phyloP scores from a whole-genome alignment of 2,329 filamentous ascomycete species.

The Chaetomium sp. region DNA sequence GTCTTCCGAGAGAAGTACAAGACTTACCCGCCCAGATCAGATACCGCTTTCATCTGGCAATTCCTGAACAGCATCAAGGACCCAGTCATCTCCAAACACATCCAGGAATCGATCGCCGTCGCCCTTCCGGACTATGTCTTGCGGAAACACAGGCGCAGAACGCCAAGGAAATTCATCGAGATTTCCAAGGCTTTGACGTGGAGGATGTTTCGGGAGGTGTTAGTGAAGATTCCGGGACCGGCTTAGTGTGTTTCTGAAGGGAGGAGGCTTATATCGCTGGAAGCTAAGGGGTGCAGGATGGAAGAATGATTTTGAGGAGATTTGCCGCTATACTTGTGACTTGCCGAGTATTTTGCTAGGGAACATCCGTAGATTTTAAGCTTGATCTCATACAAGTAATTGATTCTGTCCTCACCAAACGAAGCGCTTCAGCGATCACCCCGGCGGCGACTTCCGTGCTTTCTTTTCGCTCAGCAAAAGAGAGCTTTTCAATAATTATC shows the following conservation, averaged over 20 bases:
- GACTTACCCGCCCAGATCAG: slow-evolving; percentile 10
- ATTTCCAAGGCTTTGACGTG: slow-evolving; percentile 16
- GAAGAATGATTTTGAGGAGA: not conserved
- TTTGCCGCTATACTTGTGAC: not conserved
- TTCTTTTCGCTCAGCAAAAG: too few species aligned
- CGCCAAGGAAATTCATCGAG: slow-evolving; percentile 4
- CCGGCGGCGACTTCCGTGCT: too few species aligned
- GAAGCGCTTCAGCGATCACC: too few species aligned
- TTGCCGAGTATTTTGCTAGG: not conserved
- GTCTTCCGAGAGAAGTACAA: slow-evolving; percentile 16
- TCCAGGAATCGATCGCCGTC: slow-evolving; percentile 20
- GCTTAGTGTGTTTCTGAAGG: not conserved
- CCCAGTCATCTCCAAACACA: slow-evolving; percentile 13
- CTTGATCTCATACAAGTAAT: too few species aligned
- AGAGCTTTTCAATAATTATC: too few species aligned
- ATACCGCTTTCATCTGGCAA: slow-evolving; percentile 20
- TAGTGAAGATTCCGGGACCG: slow-evolving; percentile 10
- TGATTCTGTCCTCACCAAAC: too few species aligned
- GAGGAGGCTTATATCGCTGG: not conserved
- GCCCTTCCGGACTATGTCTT: slow-evolving; percentile 15
- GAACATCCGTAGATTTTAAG: not conserved
- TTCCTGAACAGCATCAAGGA: slow-evolving; percentile 23
- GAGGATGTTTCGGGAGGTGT: slow-evolving; percentile 16
- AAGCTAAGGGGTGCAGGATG: not conserved
- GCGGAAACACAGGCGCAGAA: slow-evolving; percentile 4